Evolutionary conservation across 1,139 yeast species (phyloP).

Genomic region (Nakaseomyces delphensis): DNA sequence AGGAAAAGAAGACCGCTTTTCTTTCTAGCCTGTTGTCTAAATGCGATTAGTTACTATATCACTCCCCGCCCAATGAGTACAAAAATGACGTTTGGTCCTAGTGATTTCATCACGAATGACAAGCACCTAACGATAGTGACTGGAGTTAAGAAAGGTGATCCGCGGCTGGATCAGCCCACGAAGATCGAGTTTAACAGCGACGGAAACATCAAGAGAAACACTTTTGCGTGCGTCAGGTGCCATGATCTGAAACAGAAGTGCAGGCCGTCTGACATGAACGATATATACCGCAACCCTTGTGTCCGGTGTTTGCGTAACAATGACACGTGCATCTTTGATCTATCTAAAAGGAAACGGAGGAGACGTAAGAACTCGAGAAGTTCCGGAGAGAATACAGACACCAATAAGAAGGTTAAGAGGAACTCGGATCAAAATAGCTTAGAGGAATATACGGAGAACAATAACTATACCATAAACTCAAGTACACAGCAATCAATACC

Average conservation of each 20-base stretch:
- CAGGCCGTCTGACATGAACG: slow-evolving; percentile 54
- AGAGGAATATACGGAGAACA: neutral
- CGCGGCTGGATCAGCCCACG: slow-evolving; percentile 19
- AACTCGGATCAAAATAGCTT: neutral
- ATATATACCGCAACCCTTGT: slow-evolving; percentile 58
- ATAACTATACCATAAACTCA: neutral
- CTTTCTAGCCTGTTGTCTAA: no score
- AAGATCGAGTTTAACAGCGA: slow-evolving; percentile 17
- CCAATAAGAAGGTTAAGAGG: neutral
- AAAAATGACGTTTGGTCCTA: slow-evolving; percentile 3
- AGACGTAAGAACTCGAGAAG: slow-evolving; percentile 26
- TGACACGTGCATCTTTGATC: slow-evolving; percentile 59
- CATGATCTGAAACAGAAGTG: slow-evolving; percentile 77
- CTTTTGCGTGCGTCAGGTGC: slow-evolving; percentile 72
- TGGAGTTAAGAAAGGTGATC: slow-evolving; percentile 23
- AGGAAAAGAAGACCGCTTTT: no score
- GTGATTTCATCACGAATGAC: slow-evolving; percentile 7
- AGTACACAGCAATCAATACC: neutral
- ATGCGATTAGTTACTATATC: no score
- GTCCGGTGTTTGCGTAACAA: slow-evolving; percentile 59
- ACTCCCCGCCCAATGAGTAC: no score
- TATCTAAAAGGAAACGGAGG: slow-evolving; percentile 50
- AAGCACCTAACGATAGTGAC: slow-evolving; percentile 14
- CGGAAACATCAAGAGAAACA: slow-evolving; percentile 25
- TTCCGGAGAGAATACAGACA: slow-evolving; percentile 31